phyloP scores from a whole-genome alignment of 257 asterid species.

The Agastache rugosa region DNA sequence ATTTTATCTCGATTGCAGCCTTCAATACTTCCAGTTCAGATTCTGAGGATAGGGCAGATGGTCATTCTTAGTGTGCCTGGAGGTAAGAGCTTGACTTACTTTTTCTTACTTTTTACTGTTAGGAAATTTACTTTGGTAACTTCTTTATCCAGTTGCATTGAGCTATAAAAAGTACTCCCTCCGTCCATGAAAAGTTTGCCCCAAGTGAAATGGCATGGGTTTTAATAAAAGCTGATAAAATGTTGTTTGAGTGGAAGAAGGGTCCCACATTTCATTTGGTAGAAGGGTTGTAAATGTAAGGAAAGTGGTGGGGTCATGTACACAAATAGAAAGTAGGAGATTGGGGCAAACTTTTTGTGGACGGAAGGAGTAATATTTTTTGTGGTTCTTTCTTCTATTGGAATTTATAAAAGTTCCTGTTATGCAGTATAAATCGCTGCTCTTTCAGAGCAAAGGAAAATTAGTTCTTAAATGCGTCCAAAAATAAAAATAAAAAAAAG shows the following conservation, averaged over 20 bases:
- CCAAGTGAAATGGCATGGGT: no score
- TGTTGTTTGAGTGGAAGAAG: no score
- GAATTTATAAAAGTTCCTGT: not conserved
- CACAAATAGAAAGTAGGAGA: no score
- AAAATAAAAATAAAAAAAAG: not conserved
- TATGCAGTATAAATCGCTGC: not conserved
- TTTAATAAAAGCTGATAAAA: no score
- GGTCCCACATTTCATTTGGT: no score
- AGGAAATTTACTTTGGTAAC: constrained; percentile 12
- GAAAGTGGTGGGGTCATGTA: no score
- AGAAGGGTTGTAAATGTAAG: no score
- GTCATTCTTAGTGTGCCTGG: constrained; percentile 92
- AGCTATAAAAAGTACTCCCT: not conserved
- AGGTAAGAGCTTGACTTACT: constrained; percentile 53
- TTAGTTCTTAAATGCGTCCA: not conserved
- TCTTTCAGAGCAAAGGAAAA: constrained; percentile 12
- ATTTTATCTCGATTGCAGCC: constrained; percentile 62
- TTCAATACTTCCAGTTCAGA: constrained; percentile 92
- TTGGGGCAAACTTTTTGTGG: no score
- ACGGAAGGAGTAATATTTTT: not conserved
- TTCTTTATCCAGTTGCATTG: not conserved
- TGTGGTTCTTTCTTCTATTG: constrained; percentile 5
- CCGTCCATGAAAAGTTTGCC: no score
- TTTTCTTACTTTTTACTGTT: constrained; percentile 15
- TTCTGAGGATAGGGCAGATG: constrained; percentile 91